These are phyloP conservation scores for Serendipita sp. DNA, from an alignment of 768 basidiomycete species.

Conservation along the genomic window DNA sequence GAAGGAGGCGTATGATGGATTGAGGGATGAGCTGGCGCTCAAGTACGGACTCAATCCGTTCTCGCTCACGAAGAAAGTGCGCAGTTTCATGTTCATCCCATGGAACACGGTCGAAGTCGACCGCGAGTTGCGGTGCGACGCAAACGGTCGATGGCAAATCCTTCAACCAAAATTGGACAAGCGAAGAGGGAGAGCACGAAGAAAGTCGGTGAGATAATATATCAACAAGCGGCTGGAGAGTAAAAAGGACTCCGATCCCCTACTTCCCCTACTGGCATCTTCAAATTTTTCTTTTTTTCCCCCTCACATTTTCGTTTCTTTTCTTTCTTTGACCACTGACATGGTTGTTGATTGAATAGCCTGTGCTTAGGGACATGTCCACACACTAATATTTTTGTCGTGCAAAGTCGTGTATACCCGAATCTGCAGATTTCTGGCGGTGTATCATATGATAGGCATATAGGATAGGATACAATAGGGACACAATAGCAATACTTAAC, in stretches of 20 bases:
- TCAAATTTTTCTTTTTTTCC: not conserved
- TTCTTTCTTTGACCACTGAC: not conserved
- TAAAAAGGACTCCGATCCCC: not conserved
- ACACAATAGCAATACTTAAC: not conserved
- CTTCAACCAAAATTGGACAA: not conserved
- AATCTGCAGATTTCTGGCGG: not conserved
- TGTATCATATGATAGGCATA: not conserved
- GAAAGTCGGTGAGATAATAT: not conserved
- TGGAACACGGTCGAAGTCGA: not conserved
- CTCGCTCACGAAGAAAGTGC: not conserved
- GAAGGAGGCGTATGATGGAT: not conserved
- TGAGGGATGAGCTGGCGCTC: not conserved
- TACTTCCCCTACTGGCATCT: not conserved
- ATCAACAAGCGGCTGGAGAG: not conserved
- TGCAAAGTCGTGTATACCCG: not conserved
- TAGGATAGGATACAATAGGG: not conserved
- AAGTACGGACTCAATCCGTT: not conserved
- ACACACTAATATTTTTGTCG: not conserved
- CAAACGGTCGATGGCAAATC: not conserved
- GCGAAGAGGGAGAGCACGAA: not conserved
- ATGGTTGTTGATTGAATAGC: not conserved
- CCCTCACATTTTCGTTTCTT: not conserved
- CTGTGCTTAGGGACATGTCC: too few species aligned
- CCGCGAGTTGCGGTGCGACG: not conserved
- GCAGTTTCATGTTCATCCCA: constrained; percentile 3